Conservation (phyloP, 805 yeast genomes). For the Hanseniaspora meyeri region DNA sequence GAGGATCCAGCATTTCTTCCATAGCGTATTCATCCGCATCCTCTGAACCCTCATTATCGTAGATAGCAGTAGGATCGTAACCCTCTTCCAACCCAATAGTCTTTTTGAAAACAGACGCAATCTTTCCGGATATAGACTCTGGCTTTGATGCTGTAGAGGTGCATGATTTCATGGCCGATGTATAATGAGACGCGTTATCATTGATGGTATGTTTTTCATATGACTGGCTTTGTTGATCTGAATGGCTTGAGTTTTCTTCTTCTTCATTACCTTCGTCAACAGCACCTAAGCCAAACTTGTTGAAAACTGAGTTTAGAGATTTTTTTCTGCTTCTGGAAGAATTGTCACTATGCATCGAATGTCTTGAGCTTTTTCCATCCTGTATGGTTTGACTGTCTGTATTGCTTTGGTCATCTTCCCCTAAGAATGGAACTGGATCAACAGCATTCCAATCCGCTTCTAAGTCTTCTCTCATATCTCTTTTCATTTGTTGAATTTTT, state of each 20-base stretch:
- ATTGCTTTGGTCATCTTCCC: background rate
- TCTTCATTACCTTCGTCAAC: slow-evolving; percentile 1
- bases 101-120: slow-evolving; percentile 9
- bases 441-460: slow-evolving; percentile 13
- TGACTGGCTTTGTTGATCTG: background rate
- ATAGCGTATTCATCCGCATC: background rate
- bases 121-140: slow-evolving; percentile 4
- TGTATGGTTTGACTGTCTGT: background rate
- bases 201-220: background rate
- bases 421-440: slow-evolving; percentile 10
- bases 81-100: slow-evolving; percentile 3
- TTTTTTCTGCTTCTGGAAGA: background rate
- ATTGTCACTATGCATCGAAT: background rate
- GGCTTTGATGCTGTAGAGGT: background rate
- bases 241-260: background rate
- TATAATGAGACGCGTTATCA: background rate
- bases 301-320: background rate
- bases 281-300: background rate
- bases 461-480: slow-evolving; percentile 13
- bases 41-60: background rate
- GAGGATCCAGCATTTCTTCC: background rate
- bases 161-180: background rate
- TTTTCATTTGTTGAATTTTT: slow-evolving; percentile 11
- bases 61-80: background rate
- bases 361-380: background rate